Base-by-base conservation (phyloP, 1,139 yeast species). In the Yamadazyma buinensis region DNA sequence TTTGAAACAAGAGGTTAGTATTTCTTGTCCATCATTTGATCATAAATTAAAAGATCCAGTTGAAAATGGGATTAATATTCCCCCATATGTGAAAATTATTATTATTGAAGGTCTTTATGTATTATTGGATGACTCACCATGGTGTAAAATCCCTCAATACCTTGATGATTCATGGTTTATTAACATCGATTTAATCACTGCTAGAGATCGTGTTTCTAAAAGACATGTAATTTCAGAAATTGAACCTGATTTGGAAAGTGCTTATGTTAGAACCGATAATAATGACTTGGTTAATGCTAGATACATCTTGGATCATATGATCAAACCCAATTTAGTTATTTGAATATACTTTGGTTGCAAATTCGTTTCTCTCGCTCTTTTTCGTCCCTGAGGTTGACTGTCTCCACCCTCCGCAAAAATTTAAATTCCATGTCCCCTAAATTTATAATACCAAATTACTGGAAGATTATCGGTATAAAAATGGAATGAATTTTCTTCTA, bases 191-290 rank as follows among this genome's bases (percentile, higher is more conserved):
- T 59, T 62, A 10, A 56, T 51, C 0, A 48, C 62, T 3, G 79
- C 80, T 7, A 57, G 79, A 28, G 57, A 63, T 3, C 59, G 97
- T 36, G 78, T 87, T 1, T 84, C 88, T 1, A 59, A 61, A 32
- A 65, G 97, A 35, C 97, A 90, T 56, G 47, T 87, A n/a, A 61
- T 58, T 5, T 72, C 90, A 3, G 95, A 95, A 0, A 69, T 90
- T 13, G 84, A 77, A 0, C 38, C 54, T 0, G 62, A 65, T 5
- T 45, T 75, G 10, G 72, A 75, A 35, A 78, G 71, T 32, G 97
- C 95, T 0, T 58, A 63, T 14, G 65, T 57, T 5, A 64, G 90
- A 26, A 88, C 81, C 11, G 80, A 77, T 41, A 59, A 63, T 10
- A 88, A 84, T 52, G 97, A 88, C 54, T 52, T 73, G 26, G 59